A percentile compares a stretch with the other conserved stretches of the same genome.
phyloP scores from a whole-genome alignment of 2,329 filamentous ascomycete genomes.

The Penicillium sp. region DNA sequence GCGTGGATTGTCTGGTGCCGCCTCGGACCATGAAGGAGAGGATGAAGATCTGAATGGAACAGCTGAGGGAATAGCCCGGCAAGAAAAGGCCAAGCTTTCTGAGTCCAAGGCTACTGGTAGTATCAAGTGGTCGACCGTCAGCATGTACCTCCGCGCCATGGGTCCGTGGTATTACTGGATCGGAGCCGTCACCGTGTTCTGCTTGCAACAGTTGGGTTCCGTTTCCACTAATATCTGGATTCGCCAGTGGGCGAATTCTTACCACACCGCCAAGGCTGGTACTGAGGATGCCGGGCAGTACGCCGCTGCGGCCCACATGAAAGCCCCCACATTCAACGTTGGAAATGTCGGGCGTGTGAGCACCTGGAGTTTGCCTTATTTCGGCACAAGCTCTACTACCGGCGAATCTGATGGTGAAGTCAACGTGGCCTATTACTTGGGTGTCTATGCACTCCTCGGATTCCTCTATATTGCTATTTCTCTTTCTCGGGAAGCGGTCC shows the following conservation, averaged over 20 bases:
- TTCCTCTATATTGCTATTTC: conserved; percentile 76
- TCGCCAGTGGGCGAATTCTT: conserved; percentile 89
- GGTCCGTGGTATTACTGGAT: conserved; percentile 97
- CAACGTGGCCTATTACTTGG: conserved; percentile 79
- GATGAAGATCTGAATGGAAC: conserved; percentile 47
- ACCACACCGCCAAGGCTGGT: conserved; percentile 53
- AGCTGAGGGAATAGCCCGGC: conserved; percentile 44
- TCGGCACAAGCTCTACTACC: conserved; percentile 22
- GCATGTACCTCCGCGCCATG: conserved; percentile 85
- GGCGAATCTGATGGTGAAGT: conserved; percentile 53
- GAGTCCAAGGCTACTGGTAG: conserved; percentile 83
- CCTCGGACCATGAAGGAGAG: conserved; percentile 67
- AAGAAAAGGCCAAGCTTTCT: conserved; percentile 52
- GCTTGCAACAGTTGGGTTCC: conserved; percentile 76
- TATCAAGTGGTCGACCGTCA: conserved; percentile 82
- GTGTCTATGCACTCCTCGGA: conserved; percentile 78
- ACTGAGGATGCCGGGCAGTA: conserved; percentile 37
- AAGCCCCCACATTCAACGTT: conserved; percentile 39
- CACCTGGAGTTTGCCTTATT: conserved; percentile 30
- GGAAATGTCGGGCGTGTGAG: conserved; percentile 38
- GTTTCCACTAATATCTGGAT: conserved; percentile 95
- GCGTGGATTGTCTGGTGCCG: conserved; percentile 71
- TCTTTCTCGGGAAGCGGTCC: conserved; percentile 76
- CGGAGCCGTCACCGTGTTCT: conserved; percentile 71
- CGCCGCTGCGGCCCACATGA: conserved; percentile 42